Evolutionary conservation across 2,329 filamentous ascomycete genomes (phyloP).

Genomic region (Stachybotrys chlorohalonatus): DNA sequence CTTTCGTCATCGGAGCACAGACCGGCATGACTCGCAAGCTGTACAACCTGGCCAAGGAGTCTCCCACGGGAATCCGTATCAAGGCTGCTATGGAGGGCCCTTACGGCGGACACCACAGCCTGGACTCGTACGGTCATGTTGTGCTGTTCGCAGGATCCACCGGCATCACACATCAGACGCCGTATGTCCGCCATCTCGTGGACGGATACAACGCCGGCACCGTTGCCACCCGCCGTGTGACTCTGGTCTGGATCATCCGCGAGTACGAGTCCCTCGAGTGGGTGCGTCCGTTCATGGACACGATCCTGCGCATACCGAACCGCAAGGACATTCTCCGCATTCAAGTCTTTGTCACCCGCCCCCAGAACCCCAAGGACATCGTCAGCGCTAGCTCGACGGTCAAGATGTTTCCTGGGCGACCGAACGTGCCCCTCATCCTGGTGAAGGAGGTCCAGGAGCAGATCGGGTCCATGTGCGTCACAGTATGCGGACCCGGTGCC

Average conservation of each 20-base stretch:
- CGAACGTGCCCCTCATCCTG: slow-evolving; percentile 72
- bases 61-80: slow-evolving; percentile 48
- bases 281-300: slow-evolving; percentile 79
- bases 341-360: slow-evolving; percentile 83
- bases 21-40: slow-evolving; percentile 82
- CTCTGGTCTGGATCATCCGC: slow-evolving; percentile 87
- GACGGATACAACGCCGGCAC: slow-evolving; percentile 60
- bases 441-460: slow-evolving; percentile 74
- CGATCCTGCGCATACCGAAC: slow-evolving; percentile 66
- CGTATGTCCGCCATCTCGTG: slow-evolving; percentile 73
- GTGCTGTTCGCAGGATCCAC: slow-evolving; percentile 88
- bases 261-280: slow-evolving; percentile 85
- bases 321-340: slow-evolving; percentile 78
- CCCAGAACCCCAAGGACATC: slow-evolving; percentile 75
- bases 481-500: slow-evolving; percentile 67
- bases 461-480: slow-evolving; percentile 81
- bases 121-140: slow-evolving; percentile 86
- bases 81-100: slow-evolving; percentile 80
- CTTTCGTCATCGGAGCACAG: slow-evolving; percentile 78
- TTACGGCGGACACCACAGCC: slow-evolving; percentile 73
- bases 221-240: slow-evolving; percentile 71
- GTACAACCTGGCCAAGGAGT: slow-evolving; percentile 56
- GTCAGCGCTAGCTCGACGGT: slow-evolving; percentile 69
- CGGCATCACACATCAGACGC: slow-evolving; percentile 91
- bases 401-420: slow-evolving; percentile 85